Base-by-base conservation (phyloP, 495 filamentous ascomycete genomes). In the Viridothelium virens region DNA sequence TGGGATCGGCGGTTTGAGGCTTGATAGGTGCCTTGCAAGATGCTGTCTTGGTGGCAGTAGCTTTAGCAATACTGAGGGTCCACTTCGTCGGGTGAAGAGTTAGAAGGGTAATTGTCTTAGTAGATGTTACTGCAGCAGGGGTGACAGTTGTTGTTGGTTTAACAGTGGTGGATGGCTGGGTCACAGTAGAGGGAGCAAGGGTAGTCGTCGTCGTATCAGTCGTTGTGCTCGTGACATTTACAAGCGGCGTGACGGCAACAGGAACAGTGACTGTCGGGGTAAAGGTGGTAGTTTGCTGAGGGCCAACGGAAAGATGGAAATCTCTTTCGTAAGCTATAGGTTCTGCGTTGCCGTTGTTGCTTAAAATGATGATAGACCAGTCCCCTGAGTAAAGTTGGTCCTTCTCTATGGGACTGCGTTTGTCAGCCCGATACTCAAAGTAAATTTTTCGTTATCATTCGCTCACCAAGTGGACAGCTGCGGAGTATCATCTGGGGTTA, bases 301-400 rank as follows among this genome's bases (percentile, higher is more conserved):
- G 70, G 33, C 72, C 75, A 31, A 76, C 76, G n/a, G 50, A 62
- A 11, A 77, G 69, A n/a, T 38, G 64, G 68, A 77, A 77, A 59
- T 76, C 74, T 48, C 76, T 68, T 69, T 77, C 63, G 47, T 74
- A 74, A 25, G 70, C 75, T 47, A 76, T 72, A 25, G 75, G 72
- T 2, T 68, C 69, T 16, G 70, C 66, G 41, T 70, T 65, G 25
- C 74, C 75, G 63, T 77, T 76, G 71, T 77, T 77, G 65, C 73
- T 75, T 59, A 77, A 61, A 50, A 77, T 70, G 31, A 77, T 33
- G 25, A 77, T 53, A 33, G 74, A 71, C 76, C 76, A 77, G n/a
- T 66, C 38, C 3, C 76, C 76, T 18, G 61, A 66, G 36, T 34
- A 71, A 12, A 77, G 64, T 41, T 74, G 65, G 62, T 70, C 68